These are phyloP conservation scores for Aspergillus eucalypticola DNA, from an alignment of 2,329 filamentous ascomycete species.

Conservation along the genomic window DNA sequence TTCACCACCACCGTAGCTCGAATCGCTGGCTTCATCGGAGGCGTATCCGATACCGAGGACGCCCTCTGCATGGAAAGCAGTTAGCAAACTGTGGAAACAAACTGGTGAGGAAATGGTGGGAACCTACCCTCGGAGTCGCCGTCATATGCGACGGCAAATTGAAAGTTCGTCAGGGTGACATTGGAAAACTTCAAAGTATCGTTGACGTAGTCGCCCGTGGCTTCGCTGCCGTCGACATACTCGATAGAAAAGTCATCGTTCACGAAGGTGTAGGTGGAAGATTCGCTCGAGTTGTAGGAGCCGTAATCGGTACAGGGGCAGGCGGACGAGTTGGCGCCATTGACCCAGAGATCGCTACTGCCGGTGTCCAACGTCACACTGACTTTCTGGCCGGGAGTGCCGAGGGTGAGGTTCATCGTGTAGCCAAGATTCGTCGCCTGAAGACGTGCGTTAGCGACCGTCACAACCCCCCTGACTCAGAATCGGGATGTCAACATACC, in stretches of 20 bases:
- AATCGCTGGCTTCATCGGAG: slow-evolving; percentile 62
- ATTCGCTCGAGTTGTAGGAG: slow-evolving; percentile 62
- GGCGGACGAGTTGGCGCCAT: slow-evolving; percentile 62
- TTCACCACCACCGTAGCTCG: slow-evolving; percentile 32
- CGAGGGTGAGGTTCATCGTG: slow-evolving; percentile 49
- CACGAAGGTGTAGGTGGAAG: slow-evolving; percentile 71
- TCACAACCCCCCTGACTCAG: neutral
- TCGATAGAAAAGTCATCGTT: slow-evolving; percentile 76
- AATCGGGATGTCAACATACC: neutral
- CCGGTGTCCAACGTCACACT: slow-evolving; percentile 60
- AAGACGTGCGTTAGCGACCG: neutral
- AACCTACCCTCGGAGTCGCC: slow-evolving; percentile 35
- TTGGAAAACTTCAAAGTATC: slow-evolving; percentile 13
- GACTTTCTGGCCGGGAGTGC: slow-evolving; percentile 55
- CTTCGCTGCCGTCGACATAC: slow-evolving; percentile 75
- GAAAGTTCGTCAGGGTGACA: slow-evolving; percentile 7
- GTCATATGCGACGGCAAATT: slow-evolving; percentile 13
- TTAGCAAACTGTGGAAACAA: neutral
- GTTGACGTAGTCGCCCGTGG: slow-evolving; percentile 69
- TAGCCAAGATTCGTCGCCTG: slow-evolving; percentile 11
- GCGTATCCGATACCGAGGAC: slow-evolving; percentile 81
- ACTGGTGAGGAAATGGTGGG: slow-evolving; percentile 44
- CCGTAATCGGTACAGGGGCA: slow-evolving; percentile 50
- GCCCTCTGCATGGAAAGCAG: slow-evolving; percentile 34
- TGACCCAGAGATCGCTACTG: slow-evolving; percentile 63